phyloP scores from a whole-genome alignment of 2,329 filamentous ascomycete genomes.

The Furcasterigmium sp. region DNA sequence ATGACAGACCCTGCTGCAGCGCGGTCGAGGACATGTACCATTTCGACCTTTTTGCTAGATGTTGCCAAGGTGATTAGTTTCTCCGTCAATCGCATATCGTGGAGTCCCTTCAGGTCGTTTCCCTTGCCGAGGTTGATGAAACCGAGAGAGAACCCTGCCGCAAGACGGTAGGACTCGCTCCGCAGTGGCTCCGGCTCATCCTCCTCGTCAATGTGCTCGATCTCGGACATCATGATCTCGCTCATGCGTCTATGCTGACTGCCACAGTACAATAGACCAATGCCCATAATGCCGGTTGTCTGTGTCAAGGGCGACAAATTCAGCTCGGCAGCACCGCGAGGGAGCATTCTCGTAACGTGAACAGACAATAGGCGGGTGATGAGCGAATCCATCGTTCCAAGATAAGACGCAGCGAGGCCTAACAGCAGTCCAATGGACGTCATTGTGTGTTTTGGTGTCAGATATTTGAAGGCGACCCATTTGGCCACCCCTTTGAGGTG shows the following conservation, averaged over 20 bases:
- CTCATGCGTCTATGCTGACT: slow-evolving; percentile 98
- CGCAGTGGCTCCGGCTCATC: slow-evolving; percentile 82
- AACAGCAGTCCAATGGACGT: slow-evolving; percentile 94
- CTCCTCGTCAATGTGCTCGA: slow-evolving; percentile 75
- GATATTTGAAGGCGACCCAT: slow-evolving; percentile 97
- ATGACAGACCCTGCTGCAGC: slow-evolving; percentile 91
- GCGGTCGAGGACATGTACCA: slow-evolving; percentile 89
- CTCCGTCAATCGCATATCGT: slow-evolving; percentile 91
- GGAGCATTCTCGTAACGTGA: slow-evolving; percentile 91
- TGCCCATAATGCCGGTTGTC: slow-evolving; percentile 95
- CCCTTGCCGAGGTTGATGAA: slow-evolving; percentile 94
- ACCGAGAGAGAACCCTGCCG: slow-evolving; percentile 87
- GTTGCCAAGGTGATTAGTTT: slow-evolving; percentile 81
- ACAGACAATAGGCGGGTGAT: slow-evolving; percentile 92
- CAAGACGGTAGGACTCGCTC: slow-evolving; percentile 93
- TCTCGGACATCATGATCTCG: slow-evolving; percentile 97
- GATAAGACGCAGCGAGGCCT: slow-evolving; percentile 85
- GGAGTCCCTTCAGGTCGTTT: slow-evolving; percentile 77
- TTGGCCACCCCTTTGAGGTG: slow-evolving; percentile 93
- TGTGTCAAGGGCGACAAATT: slow-evolving; percentile 92
- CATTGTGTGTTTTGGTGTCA: slow-evolving; percentile 99
- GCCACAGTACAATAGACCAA: slow-evolving; percentile 87
- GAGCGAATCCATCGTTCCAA: slow-evolving; percentile 95
- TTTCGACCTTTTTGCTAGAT: slow-evolving; percentile 81
- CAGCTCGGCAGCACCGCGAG: slow-evolving; percentile 84